These are phyloP conservation scores for Musa beccarii DNA, from an alignment of 176 grass and related monocot species.

Conservation along the genomic window DNA sequence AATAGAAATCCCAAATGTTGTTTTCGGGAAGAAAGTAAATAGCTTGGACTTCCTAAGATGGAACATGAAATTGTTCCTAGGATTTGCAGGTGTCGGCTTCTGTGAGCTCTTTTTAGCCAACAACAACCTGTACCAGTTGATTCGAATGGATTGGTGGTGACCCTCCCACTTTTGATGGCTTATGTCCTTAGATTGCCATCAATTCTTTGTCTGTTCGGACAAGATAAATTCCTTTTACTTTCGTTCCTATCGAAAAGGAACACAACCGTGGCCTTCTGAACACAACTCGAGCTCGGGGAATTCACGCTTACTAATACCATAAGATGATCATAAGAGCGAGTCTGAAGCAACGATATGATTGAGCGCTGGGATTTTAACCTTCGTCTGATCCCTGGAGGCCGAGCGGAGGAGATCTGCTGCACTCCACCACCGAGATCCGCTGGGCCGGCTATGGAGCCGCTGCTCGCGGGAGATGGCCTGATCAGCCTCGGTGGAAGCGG, in stretches of 20 bases:
- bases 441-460: background rate
- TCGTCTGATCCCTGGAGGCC: constrained; percentile 50
- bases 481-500: constrained; percentile 32
- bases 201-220: constrained; percentile 15
- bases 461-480: background rate
- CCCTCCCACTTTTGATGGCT: background rate
- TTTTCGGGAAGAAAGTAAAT: no score
- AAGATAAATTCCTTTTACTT: constrained; percentile 19
- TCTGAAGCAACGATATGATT: no score
- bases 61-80: no score
- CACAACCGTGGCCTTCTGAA: no score
- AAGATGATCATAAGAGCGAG: constrained; percentile 21
- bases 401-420: background rate
- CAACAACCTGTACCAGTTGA: background rate
- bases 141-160: no score
- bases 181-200: background rate
- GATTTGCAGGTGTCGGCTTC: background rate
- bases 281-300: background rate
- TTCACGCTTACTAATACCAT: background rate
- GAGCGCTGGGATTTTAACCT: constrained; percentile 29
- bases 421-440: background rate
- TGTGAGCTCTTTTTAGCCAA: no score
- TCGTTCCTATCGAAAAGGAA: background rate
- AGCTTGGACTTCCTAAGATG: no score
- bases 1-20: no score